Conservation (phyloP, 352 stramenopile species). For the Phytophthora sojae region DNA sequence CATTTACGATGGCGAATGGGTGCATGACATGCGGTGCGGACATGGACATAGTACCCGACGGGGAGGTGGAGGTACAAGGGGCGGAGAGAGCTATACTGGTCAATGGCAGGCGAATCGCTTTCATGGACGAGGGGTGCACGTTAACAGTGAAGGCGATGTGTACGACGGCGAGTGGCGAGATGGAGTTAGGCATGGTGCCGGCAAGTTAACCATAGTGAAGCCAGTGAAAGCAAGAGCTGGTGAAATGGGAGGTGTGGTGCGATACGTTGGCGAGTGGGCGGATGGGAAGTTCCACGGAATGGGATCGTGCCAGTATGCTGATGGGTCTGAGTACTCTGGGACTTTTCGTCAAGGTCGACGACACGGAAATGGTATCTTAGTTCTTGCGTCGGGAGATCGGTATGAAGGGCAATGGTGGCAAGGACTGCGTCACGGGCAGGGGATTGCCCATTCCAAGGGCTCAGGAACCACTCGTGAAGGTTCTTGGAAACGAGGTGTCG, state of each 20-base stretch:
- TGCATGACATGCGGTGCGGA: conserved; percentile 71
- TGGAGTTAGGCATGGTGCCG: conserved; percentile 65
- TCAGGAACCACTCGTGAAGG: conserved; percentile 77
- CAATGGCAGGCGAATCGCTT: conserved; percentile 74
- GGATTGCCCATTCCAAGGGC: conserved; percentile 52
- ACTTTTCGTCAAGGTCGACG: conserved; percentile 74
- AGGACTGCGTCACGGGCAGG: conserved; percentile 74
- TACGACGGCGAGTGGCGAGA: conserved; percentile 76
- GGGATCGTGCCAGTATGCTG: conserved; percentile 84
- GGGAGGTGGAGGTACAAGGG: conserved; percentile 41
- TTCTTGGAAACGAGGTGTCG: conserved; percentile 64
- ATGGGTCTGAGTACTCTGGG: conserved; percentile 92
- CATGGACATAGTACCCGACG: conserved; percentile 75
- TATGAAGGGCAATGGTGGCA: conserved; percentile 86
- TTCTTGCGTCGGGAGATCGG: conserved; percentile 48
- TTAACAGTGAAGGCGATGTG: conserved; percentile 62
- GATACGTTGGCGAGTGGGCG: conserved; percentile 75
- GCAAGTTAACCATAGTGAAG: conserved; percentile 57
- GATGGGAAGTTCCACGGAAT: conserved; percentile 72
- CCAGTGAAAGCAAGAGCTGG: conserved; percentile 3
- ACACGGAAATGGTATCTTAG: conserved; percentile 74
- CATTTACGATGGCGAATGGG: conserved; percentile 86
- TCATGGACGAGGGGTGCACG: conserved; percentile 70
- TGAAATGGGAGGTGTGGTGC: conserved; percentile 52
- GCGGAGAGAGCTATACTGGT: conserved; percentile 73